Base-by-base conservation (phyloP, 768 basidiomycete genomes). In the Gelatoporia subvermispora region DNA sequence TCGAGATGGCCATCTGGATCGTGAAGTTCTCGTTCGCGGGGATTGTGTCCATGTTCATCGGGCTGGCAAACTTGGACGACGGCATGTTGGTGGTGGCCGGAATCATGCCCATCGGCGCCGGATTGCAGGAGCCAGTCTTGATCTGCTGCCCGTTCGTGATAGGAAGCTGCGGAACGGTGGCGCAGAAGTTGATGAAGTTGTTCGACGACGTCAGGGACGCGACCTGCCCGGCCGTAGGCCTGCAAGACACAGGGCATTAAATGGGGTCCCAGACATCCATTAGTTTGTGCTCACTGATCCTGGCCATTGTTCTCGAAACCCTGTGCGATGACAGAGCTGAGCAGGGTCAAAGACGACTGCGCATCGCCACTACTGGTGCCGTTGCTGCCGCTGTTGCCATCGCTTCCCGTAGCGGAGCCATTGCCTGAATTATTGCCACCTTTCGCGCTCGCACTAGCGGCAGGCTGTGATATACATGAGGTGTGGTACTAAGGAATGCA, bases 121-220 rank as follows among this genome's bases (percentile, higher is more conserved):
- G 74, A 63, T 85, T 83, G 62, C 82, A 82, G 20, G 78, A 80
- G 8, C 78, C 78, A 7, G 58, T 61, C 50, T 57, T 64, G 59
- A 77, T 60, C 57, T 79, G 82, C 55, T 71, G 45, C n/a, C 83
- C 82, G 55, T 82, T 77, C 38, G 85, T 85, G 50, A 84, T 69
- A 3, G 82, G 75, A 42, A 75, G 62, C 44, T 71, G 56, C 3
- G 72, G 59, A 3, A 72, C 58, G 15, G 74, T 76, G 7, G 69
- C 63, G 56, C 84, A 85, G 62, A 71, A 82, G 68, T 84, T 84
- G 67, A 85, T 84, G 63, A 83, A 88, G 71, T 88, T 88, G 69
- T 88, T 83, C 40, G 63, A 64, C n/a, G 82, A 82, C 0, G 77
- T 82, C 7, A 79, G 65, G 5, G 81, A 83, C 13, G 79, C 68